Evolutionary conservation across 192 early-diverging fungal species (phyloP).

Genomic region (Podila verticillata): DNA sequence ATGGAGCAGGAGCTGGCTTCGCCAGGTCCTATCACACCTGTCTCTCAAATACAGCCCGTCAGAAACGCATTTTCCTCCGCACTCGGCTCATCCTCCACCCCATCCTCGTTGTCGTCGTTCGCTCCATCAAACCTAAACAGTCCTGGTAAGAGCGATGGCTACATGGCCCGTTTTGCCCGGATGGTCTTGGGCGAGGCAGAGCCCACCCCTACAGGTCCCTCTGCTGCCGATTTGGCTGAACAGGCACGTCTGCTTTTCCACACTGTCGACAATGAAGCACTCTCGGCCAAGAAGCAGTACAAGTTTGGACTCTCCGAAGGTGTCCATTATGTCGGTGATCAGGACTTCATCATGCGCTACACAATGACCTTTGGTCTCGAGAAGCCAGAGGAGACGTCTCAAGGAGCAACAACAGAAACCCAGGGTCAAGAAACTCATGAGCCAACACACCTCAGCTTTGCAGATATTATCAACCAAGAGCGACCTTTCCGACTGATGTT

Average conservation of each 20-base stretch:
- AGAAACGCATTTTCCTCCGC: conserved; percentile 6
- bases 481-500: not conserved
- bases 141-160: conserved; percentile 2
- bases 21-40: conserved; percentile 18
- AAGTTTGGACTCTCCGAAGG: conserved; percentile 23
- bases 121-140: not conserved
- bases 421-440: not conserved
- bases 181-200: conserved; percentile 7
- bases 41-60: conserved; percentile 9
- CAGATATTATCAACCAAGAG: not conserved
- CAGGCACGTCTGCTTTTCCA: conserved; percentile 23
- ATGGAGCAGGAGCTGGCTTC: conserved; percentile 21
- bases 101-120: not conserved
- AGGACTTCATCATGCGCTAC: conserved; percentile 37
- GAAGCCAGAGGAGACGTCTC: not conserved
- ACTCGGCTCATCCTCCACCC: conserved; percentile 8
- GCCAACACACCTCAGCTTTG: not conserved
- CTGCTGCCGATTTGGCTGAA: conserved; percentile 12
- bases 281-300: conserved; percentile 34
- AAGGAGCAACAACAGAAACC: not conserved
- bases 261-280: conserved; percentile 15
- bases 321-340: conserved; percentile 28
- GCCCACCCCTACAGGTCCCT: not conserved
- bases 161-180: conserved; percentile 28
- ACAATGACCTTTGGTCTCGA: conserved; percentile 1